Base-by-base conservation (phyloP, 768 basidiomycete species). In the Pleurotus eryngii region DNA sequence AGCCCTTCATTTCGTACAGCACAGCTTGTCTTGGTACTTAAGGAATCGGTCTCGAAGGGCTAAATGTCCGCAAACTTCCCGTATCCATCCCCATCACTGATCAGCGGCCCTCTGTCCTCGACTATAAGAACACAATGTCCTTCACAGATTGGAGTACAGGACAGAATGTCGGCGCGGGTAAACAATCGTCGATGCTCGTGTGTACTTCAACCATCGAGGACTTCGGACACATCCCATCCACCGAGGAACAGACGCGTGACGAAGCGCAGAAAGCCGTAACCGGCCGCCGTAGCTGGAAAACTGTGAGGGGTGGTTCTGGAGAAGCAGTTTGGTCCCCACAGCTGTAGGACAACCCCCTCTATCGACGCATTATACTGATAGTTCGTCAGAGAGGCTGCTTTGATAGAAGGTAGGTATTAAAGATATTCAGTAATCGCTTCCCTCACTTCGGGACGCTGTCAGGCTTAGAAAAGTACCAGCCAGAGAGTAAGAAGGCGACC, bases 271-370 rank as follows among this genome's bases (percentile, higher is more conserved):
- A 76, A 59, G 72, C 76, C 42, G 74, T 77, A 48, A 76, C 70
- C 27, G 74, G 74, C 49, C 74, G 82, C 54, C 80, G 80, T 65
- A 77, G 70, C 59, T 84, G 82, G 80, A 81, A 82, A 61, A 82
- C 76, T 9, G 65, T 82, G 35, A 81, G 75, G 65, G 82, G 80
- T 54, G 51, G 51, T 26, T 72, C 74, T 40, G 63, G 65, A 26
- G 82, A 84, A 60, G 77, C 81, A n/a, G 80, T 84, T 18, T 84
- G 82, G 82, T 81, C 83, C 45, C 82, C 82, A 9, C 68, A 78
- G 54, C 69, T 84, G 67, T 71, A 57, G 17, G 68, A 11, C 30
- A 8, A 5, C 59, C 22, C 22, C 30, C 37, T 11, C 27, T 17
- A 11, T 58, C 18, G 38, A 20, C 22, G 37, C n/a, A 55, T 27